Conservation (phyloP, 2,329 filamentous ascomycete species). For the Periconia sp. region DNA sequence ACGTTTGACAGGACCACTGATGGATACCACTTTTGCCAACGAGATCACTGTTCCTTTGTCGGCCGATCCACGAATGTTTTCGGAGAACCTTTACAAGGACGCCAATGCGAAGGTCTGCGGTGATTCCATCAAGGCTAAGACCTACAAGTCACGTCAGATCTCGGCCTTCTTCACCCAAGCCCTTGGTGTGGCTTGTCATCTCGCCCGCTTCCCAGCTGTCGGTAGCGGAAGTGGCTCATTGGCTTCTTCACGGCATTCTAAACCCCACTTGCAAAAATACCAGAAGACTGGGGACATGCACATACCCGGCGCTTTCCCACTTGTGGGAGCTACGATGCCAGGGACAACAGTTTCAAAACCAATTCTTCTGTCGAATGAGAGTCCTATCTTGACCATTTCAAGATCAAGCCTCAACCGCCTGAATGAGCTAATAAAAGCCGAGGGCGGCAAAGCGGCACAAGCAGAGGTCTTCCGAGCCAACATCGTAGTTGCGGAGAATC, state of each 20-base stretch:
- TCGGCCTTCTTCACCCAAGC: conserved; percentile 78
- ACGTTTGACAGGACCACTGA: conserved; percentile 51
- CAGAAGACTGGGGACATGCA: conserved; percentile 31
- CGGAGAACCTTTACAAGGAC: conserved; percentile 46
- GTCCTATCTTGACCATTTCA: conserved; percentile 86
- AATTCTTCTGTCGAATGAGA: conserved; percentile 90
- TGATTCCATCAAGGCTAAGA: conserved; percentile 73
- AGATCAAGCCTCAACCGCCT: conserved; percentile 78
- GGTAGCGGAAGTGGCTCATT: conserved; percentile 59
- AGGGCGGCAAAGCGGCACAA: conserved; percentile 68
- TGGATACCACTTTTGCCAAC: conserved; percentile 36
- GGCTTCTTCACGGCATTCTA: conserved; percentile 70
- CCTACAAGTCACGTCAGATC: conserved; percentile 70
- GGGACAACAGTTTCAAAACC: conserved; percentile 60
- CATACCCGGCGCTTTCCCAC: conserved; percentile 63
- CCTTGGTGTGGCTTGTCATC: conserved; percentile 78
- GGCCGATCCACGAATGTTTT: conserved; percentile 66
- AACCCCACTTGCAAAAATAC: conserved; percentile 68
- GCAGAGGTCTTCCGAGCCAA: conserved; percentile 88
- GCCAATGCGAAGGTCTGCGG: conserved; percentile 78
- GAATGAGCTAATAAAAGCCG: conserved; percentile 72
- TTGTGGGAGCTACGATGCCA: conserved; percentile 49
- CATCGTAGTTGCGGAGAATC: conserved; percentile 69
- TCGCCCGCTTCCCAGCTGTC: conserved; percentile 79
- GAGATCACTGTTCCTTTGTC: conserved; percentile 65